Conservation (phyloP, 2,329 filamentous ascomycete genomes). For the Alternaria novae-zelandiae region DNA sequence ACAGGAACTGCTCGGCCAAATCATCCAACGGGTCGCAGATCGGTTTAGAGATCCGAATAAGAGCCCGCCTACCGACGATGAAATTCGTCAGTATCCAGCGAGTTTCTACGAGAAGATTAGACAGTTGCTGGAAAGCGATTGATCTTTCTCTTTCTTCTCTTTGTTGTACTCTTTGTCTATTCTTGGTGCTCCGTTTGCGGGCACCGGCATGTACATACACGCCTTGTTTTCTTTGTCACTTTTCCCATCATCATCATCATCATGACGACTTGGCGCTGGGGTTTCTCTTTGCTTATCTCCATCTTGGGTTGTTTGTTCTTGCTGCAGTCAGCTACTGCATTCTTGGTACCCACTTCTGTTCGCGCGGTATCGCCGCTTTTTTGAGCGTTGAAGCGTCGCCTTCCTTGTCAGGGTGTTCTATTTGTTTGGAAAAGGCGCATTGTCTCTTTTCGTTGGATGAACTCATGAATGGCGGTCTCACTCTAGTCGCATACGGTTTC, state of each 20-base stretch:
- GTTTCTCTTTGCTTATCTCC: neutral
- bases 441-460: neutral
- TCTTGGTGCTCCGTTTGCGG: neutral
- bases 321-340: neutral
- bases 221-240: neutral
- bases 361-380: neutral
- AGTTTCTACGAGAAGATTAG: conserved; percentile 58
- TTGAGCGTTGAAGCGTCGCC: conserved; percentile 9
- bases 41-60: conserved; percentile 61
- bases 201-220: neutral
- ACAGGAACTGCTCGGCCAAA: conserved; percentile 64
- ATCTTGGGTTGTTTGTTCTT: neutral
- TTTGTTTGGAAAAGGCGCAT: neutral
- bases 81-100: conserved; percentile 55
- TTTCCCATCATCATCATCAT: conserved; percentile 1
- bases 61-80: conserved; percentile 63
- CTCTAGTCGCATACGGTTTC: neutral
- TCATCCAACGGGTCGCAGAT: conserved; percentile 65
- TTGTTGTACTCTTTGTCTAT: neutral
- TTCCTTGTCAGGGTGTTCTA: neutral
- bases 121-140: conserved; percentile 45
- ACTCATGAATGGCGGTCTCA: neutral
- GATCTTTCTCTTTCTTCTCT: neutral
- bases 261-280: conserved; percentile 5
- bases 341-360: neutral